Percentiles rank a stretch among this genome's conserved stretches.
These are phyloP conservation scores for Aleurites moluccanus DNA, from an alignment of 441 rosid species.

Conservation along the genomic window DNA sequence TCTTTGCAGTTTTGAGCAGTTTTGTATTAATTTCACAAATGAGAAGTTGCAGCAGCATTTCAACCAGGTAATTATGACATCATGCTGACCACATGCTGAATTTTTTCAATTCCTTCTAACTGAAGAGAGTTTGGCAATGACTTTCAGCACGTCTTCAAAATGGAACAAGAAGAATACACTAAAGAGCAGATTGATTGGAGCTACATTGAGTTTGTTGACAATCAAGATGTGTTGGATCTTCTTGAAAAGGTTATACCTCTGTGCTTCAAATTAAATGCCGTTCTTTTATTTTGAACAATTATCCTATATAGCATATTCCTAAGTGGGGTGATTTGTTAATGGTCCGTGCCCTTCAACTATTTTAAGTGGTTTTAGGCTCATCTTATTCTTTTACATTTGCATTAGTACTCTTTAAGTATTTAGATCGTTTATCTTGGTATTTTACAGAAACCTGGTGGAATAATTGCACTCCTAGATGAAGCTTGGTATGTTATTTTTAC, in stretches of 20 bases:
- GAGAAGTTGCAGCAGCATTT: constrained; percentile 99
- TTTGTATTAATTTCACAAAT: constrained; percentile 95
- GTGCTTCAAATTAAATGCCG: not conserved
- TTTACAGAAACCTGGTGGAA: constrained; percentile 96
- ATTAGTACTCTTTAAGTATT: not conserved
- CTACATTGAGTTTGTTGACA: constrained; percentile 98
- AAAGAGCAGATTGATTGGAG: constrained; percentile 97
- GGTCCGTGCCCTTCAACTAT: not conserved
- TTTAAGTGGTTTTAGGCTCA: not conserved
- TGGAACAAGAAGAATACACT: constrained; percentile 99
- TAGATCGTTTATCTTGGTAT: constrained; percentile 11
- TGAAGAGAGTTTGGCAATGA: constrained; percentile 23
- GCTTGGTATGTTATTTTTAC: constrained; percentile 66
- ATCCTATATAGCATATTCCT: not conserved
- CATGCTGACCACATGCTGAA: constrained; percentile 10
- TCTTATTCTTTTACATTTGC: not conserved
- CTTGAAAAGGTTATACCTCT: constrained; percentile 71
- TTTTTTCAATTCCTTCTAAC: constrained; percentile 14
- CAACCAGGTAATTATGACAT: constrained; percentile 66
- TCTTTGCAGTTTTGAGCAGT: constrained; percentile 89
- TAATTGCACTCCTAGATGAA: constrained; percentile 94
- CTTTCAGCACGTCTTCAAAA: constrained; percentile 95
- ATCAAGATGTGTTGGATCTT: constrained; percentile 97
- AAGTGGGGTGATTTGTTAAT: not conserved
- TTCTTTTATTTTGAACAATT: not conserved